Evolutionary conservation across 73 alveolate genomes (phyloP).

Genomic region (Paramecium pentaurelia): DNA sequence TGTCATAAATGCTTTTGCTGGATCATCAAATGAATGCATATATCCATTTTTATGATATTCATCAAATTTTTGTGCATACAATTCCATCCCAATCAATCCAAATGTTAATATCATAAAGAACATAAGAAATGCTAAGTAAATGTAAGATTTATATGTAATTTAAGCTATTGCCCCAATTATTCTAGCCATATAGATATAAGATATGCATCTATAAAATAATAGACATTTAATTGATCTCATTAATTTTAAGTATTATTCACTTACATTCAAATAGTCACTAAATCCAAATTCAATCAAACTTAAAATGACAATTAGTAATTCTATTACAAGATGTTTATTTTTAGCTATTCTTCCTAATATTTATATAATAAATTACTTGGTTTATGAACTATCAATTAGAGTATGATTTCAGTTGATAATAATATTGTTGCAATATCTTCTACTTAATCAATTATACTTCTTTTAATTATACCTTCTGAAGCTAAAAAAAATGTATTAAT

Average conservation of each 20-base stretch:
- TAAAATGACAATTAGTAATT: neutral
- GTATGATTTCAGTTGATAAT: neutral
- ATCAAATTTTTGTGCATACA: neutral
- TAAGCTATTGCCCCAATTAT: neutral
- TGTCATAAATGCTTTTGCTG: conserved; percentile 33
- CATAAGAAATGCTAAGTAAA: neutral
- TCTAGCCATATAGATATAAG: neutral
- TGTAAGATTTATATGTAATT: neutral
- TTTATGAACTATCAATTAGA: neutral
- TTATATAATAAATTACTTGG: neutral
- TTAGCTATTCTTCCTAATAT: neutral
- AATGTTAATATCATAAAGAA: neutral
- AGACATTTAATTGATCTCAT: neutral
- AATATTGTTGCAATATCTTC: conserved; percentile 18
- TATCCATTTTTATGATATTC: neutral
- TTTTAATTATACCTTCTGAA: neutral
- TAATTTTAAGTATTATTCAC: neutral
- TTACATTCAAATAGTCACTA: neutral
- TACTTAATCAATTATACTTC: neutral
- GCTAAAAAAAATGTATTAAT: neutral
- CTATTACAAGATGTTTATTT: neutral
- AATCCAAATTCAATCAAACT: neutral
- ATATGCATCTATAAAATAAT: conserved; percentile 2
- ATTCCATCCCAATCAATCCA: conserved; percentile 23
- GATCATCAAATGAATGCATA: conserved; percentile 2